Evolutionary conservation across 2,329 filamentous ascomycete genomes (phyloP), one percentile per base, ranked within the genome.

Genomic region (Arthrinium puccinioides): DNA sequence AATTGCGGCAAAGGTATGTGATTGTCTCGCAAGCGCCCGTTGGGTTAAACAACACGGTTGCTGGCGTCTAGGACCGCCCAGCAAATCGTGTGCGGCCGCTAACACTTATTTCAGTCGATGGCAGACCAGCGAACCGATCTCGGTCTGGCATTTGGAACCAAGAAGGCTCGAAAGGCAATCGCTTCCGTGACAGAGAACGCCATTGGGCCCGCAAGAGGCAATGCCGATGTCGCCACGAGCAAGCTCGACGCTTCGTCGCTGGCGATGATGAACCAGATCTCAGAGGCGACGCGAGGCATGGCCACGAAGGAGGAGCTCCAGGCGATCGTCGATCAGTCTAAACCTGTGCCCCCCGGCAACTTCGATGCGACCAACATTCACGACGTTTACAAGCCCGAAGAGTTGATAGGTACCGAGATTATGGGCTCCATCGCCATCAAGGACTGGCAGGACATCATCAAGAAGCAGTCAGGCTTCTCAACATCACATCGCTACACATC

Each of bases 111-210:
- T 14, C 48, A 81, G 76, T 73, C 66, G 30, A 73, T 72, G 51
- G 64, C 72, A 50, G 74, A 82, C 20, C 74, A 75, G 53, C 76
- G 76, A 48, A 81, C 79, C 49, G 76, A 81, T 3, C 76, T 94
- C 10, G 84, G 84, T 27, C 73, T 84, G 50, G 79, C 82, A 21
- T 94, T 94, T 52, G 87, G 87, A 57, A 90, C 85, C 19, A 88
- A 86, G 66, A 90, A 89, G 62, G 83, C 86, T 16, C 84, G 81
- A 69, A 90, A 89, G 63, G 82, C 78, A 1, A 78, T 92, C 48
- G 50, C 51, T 9, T 49, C 54, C n/a, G 48, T 56, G 15, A 55
- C 79, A 3, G 72, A 84, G 50, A 88, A 89, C 53, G 82, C 83
- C 14, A 87, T 90, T 48, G 27, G 26, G 9, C 74, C 80, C 39